Evolutionary conservation across 2,329 filamentous ascomycete genomes (phyloP).

Genomic region (Pyrenophora graminea): DNA sequence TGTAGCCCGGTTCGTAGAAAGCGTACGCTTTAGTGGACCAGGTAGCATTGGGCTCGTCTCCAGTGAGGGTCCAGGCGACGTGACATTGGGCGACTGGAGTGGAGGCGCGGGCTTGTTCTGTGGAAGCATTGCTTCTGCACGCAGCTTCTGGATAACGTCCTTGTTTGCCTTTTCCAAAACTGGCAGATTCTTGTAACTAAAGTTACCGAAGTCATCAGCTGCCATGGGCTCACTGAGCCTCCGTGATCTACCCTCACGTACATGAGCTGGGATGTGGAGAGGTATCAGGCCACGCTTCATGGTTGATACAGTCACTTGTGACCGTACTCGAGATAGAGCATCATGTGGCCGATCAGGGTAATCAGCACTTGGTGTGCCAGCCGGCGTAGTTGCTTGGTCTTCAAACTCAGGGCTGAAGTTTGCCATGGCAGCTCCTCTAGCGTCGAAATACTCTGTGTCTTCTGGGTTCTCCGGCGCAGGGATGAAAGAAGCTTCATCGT

Average conservation of each 20-base stretch:
- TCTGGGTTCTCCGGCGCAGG: slow-evolving; percentile 91
- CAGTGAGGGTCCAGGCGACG: slow-evolving; percentile 67
- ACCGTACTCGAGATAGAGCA: slow-evolving; percentile 84
- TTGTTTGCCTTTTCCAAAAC: slow-evolving; percentile 98
- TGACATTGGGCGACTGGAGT: slow-evolving; percentile 48
- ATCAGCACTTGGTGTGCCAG: slow-evolving; percentile 69
- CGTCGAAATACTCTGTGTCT: slow-evolving; percentile 97
- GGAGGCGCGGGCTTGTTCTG: slow-evolving; percentile 57
- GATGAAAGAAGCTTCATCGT: slow-evolving; percentile 95
- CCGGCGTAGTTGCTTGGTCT: slow-evolving; percentile 79
- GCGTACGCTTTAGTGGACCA: slow-evolving; percentile 76
- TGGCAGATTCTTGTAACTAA: slow-evolving; percentile 95
- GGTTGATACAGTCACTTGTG: slow-evolving; percentile 77
- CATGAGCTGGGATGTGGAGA: slow-evolving; percentile 92
- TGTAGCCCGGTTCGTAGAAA: slow-evolving; percentile 78
- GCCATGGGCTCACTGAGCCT: slow-evolving; percentile 87
- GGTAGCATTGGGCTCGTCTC: slow-evolving; percentile 85
- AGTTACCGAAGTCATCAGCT: slow-evolving; percentile 92
- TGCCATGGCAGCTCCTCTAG: slow-evolving; percentile 86
- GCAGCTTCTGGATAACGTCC: slow-evolving; percentile 94
- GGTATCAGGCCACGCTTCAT: slow-evolving; percentile 93
- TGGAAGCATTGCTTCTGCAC: slow-evolving; percentile 82
- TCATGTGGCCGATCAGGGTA: slow-evolving; percentile 92
- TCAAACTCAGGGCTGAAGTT: slow-evolving; percentile 94
- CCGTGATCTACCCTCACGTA: slow-evolving; percentile 85